A percentile compares a stretch with the other conserved stretches of the same genome.
These are phyloP conservation scores for Ophiostoma himal-ulmi DNA, from an alignment of 2,329 filamentous ascomycete genomes.

Conservation along the genomic window DNA sequence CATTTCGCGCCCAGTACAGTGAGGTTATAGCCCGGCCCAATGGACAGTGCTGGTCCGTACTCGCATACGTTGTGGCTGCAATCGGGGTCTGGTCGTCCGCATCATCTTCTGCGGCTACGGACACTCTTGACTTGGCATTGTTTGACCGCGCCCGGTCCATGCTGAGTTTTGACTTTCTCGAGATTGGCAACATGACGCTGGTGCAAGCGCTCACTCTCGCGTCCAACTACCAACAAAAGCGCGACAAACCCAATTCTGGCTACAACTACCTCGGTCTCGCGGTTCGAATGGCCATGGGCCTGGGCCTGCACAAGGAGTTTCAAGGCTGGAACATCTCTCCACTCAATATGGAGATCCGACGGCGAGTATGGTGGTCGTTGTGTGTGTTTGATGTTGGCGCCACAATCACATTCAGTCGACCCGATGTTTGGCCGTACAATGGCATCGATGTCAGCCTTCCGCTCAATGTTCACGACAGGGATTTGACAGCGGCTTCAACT, in stretches of 20 bases:
- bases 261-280: conserved; percentile 47
- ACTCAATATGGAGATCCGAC: conserved; percentile 34
- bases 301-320: conserved; percentile 45
- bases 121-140: not conserved
- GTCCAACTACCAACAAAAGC: conserved; percentile 39
- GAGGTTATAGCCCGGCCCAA: conserved; percentile 33
- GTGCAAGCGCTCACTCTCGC: conserved; percentile 33
- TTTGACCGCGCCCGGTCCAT: conserved; percentile 7
- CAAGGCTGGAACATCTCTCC: conserved; percentile 27
- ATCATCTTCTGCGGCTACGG: not conserved
- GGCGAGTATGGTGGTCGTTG: conserved; percentile 24
- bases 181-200: conserved; percentile 33
- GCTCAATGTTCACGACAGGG: conserved; percentile 29
- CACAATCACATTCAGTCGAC: conserved; percentile 36
- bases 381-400: conserved; percentile 43
- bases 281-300: conserved; percentile 43
- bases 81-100: not conserved
- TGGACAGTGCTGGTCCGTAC: conserved; percentile 30
- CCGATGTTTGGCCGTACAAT: conserved; percentile 28
- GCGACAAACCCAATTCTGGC: conserved; percentile 46
- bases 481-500: conserved; percentile 34
- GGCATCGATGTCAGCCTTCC: conserved; percentile 28
- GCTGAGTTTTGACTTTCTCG: conserved; percentile 32
- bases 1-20: conserved; percentile 35
- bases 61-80: not conserved